These are phyloP conservation scores for Acrocalymma vagum DNA, from an alignment of 2,329 filamentous ascomycete species.

Conservation along the genomic window DNA sequence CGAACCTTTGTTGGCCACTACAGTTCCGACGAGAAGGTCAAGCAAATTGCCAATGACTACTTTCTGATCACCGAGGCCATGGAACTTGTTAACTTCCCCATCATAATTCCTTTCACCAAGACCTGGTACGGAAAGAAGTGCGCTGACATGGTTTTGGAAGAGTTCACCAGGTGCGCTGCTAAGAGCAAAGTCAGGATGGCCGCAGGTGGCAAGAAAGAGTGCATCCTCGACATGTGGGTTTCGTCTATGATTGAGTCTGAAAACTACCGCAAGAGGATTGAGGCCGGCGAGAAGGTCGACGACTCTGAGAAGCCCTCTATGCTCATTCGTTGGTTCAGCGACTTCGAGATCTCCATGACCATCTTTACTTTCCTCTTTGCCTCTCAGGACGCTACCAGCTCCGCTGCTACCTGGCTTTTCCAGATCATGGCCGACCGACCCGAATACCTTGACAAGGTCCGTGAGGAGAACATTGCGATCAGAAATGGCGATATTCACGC, in stretches of 20 bases:
- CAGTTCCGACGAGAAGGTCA: constrained; percentile 87
- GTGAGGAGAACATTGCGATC: constrained; percentile 84
- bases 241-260: constrained; percentile 81
- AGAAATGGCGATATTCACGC: constrained; percentile 78
- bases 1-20: constrained; percentile 98
- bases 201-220: constrained; percentile 83
- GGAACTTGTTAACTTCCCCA: constrained; percentile 87
- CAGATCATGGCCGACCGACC: constrained; percentile 93
- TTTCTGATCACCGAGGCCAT: constrained; percentile 95
- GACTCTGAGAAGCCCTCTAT: constrained; percentile 82
- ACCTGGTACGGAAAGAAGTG: constrained; percentile 98
- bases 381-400: constrained; percentile 95
- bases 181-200: constrained; percentile 94
- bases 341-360: constrained; percentile 92
- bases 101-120: constrained; percentile 94
- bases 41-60: constrained; percentile 96
- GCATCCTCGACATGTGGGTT: constrained; percentile 97
- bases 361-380: constrained; percentile 97
- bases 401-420: constrained; percentile 93
- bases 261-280: constrained; percentile 80
- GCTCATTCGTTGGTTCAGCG: constrained; percentile 84
- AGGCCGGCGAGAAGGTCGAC: constrained; percentile 67
- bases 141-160: constrained; percentile 86
- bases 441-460: constrained; percentile 88
- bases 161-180: constrained; percentile 90